phyloP scores from a whole-genome alignment of 352 stramenopile genomes.

The Nothophytophthora sp. region DNA sequence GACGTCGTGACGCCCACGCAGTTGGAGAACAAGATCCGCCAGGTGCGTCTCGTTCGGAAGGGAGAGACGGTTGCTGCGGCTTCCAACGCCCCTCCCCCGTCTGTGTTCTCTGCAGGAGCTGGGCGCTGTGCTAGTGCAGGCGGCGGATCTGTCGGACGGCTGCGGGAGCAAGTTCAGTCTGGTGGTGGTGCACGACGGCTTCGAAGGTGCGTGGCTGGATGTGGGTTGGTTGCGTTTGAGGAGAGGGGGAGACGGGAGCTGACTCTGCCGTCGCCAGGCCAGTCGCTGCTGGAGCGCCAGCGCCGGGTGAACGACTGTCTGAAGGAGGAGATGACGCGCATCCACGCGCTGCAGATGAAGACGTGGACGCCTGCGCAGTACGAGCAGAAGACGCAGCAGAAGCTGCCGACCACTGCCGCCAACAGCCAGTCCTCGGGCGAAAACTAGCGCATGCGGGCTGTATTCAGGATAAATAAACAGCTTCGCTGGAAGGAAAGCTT shows the following conservation, averaged over 20 bases:
- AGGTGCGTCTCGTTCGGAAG: conserved; percentile 11
- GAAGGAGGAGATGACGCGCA: conserved; percentile 83
- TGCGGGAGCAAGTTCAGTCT: conserved; percentile 86
- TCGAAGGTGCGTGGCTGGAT: conserved; percentile 49
- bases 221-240: not conserved
- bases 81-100: not conserved
- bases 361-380: conserved; percentile 85
- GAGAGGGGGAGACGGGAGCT: not conserved
- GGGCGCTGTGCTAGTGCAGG: conserved; percentile 66
- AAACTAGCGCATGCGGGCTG: conserved; percentile 33
- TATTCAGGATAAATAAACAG: not conserved
- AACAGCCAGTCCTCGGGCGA: conserved; percentile 50
- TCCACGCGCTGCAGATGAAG: conserved; percentile 88
- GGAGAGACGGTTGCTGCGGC: not conserved
- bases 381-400: conserved; percentile 77
- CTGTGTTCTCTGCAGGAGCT: conserved; percentile 36
- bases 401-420: conserved; percentile 28
- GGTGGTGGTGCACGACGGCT: conserved; percentile 78
- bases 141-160: conserved; percentile 78
- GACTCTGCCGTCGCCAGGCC: conserved; percentile 27
- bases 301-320: conserved; percentile 78
- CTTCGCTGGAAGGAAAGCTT: not conserved
- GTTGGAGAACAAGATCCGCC: conserved; percentile 56
- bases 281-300: conserved; percentile 78
- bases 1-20: conserved; percentile 52